Evolutionary conservation across 1,139 yeast species (phyloP), one percentile per base, ranked within the genome.

Genomic region (Sugiyamaella sp.): DNA sequence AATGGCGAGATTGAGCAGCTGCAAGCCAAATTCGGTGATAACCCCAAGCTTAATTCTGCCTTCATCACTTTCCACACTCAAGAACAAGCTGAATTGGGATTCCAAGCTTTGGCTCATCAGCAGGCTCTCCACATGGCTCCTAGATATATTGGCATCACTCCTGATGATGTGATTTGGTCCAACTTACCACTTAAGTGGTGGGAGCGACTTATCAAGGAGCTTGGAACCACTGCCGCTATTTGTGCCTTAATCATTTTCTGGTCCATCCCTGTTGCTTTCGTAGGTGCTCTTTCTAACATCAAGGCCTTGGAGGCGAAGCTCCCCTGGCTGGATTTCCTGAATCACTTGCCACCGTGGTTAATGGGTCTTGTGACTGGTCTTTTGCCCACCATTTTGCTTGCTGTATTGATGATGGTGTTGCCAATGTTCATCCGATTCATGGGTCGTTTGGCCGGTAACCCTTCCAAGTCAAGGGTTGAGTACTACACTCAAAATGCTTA

Each of bases 191-290:
- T 89, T 71, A 79, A 81, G 60, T 88, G 96, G 95, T 85, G 90
- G 86, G 95, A 86, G 72, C 78, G 90, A 63, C 70, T 86, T 47
- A 71, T 80, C 27, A 80, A 93, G 73, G 71, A 74, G 45, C 66
- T 80, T 24, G 80, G 79, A 55, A 86, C 96, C 0, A 65, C 76
- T 51, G 77, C 84, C 17, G 81, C 84, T 12, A 79, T 89, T 59
- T 67, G 76, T 40, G 72, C 69, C 3, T 70, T 86, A 66, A 81
- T 89, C 58, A 79, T 91, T 53, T 86, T 90, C 69, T 93, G 98
- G 98, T 81, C 96, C 56, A 78, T 90, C 64, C 98, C 98, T 16
- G 97, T 91, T 51, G 96, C 97, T 1, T 89, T 89, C 69, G 97
- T 93, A 53, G 98, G 98, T 84, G 77, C 85, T 66, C 80, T 93